phyloP scores from a whole-genome alignment of 768 basidiomycete species.

The Serendipita indica region DNA sequence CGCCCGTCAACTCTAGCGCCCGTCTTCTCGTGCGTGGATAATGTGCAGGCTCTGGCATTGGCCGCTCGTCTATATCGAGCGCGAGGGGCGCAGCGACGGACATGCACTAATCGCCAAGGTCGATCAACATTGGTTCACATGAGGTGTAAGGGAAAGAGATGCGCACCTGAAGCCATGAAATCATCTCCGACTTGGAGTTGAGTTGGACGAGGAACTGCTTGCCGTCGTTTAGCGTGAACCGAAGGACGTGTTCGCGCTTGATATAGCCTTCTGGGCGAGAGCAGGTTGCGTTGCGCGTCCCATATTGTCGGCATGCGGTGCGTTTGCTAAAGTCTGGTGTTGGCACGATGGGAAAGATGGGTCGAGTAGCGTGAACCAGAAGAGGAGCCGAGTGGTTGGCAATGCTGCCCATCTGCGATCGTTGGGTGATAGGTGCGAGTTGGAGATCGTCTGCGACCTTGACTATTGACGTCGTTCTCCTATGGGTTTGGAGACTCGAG shows the following conservation, averaged over 20 bases:
- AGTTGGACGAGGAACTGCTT: constrained; percentile 8
- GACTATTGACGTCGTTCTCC: too few relatives aligned
- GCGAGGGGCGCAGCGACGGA: not conserved
- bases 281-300: not conserved
- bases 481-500: not conserved
- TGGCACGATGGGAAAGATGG: not conserved
- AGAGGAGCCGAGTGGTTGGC: not conserved
- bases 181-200: not conserved
- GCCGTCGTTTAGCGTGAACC: not conserved
- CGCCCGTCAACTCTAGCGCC: not conserved
- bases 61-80: constrained; percentile 2
- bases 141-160: not conserved
- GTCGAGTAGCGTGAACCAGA: not conserved
- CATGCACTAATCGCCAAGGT: not conserved
- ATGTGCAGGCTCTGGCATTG: not conserved
- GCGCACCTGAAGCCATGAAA: not conserved
- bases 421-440: not conserved
- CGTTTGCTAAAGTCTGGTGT: not conserved
- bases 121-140: not conserved
- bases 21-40: not conserved
- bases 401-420: not conserved
- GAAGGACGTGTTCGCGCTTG: constrained; percentile 2
- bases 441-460: too few relatives aligned
- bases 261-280: not conserved
- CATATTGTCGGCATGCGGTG: not conserved